These are phyloP conservation scores for Sinapis alba DNA, from an alignment of 441 rosid species.

Conservation along the genomic window DNA sequence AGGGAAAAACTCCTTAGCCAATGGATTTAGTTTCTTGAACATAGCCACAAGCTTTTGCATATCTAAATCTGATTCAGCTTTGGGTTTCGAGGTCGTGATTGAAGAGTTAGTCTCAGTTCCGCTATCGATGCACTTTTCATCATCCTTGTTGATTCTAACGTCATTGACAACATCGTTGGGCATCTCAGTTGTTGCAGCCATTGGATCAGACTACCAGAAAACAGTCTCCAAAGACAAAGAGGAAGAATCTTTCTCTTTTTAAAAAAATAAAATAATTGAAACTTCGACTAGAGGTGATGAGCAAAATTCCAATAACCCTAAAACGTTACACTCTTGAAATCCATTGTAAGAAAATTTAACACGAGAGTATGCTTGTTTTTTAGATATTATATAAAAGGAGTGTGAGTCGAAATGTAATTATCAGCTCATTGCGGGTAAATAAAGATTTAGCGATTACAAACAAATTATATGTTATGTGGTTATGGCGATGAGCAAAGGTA, in stretches of 20 bases:
- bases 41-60: constrained; percentile 76
- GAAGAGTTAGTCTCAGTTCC: constrained; percentile 32
- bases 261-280: not conserved
- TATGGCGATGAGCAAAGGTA: constrained; percentile 29
- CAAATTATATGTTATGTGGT: constrained; percentile 27
- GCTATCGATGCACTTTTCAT: constrained; percentile 18
- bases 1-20: constrained; percentile 85
- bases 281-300: constrained; percentile 25
- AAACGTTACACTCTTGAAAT: constrained; percentile 33
- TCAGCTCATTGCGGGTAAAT: constrained; percentile 1
- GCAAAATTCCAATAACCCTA: not conserved
- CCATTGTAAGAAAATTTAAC: constrained; percentile 22
- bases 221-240: not conserved
- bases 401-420: constrained; percentile 3
- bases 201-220: constrained; percentile 40
- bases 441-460: constrained; percentile 24
- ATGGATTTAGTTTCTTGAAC: constrained; percentile 84
- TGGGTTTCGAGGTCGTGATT: constrained; percentile 46
- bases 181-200: constrained; percentile 77
- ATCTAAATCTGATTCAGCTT: constrained; percentile 47
- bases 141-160: constrained; percentile 35
- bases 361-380: constrained; percentile 16
- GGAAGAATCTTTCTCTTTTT: not conserved
- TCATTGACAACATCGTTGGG: constrained; percentile 44
- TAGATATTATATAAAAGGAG: constrained; percentile 5